Conservation (phyloP, 306 rosid species). For the Quercus parvula region DNA sequence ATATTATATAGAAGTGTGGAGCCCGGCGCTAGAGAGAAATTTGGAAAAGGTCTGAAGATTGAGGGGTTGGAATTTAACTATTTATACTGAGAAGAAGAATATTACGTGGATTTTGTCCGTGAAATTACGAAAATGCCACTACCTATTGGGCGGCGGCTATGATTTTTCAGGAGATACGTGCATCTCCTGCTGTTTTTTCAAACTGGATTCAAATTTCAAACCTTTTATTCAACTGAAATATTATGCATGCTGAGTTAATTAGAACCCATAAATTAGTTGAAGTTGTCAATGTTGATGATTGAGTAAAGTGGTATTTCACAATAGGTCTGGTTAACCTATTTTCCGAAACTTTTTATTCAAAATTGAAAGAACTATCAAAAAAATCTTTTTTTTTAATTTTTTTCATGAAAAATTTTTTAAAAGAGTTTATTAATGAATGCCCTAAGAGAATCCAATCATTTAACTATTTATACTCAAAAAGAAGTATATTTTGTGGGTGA, state of each 20-base stretch:
- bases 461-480: no score
- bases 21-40: neutral
- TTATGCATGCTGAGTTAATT: accelerated
- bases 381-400: no score
- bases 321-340: no score
- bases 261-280: accelerated
- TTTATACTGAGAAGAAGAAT: neutral
- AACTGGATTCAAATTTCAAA: accelerated
- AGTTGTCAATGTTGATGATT: accelerated
- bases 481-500: no score
- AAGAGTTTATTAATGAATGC: no score
- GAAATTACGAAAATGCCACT: neutral
- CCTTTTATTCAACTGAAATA: accelerated
- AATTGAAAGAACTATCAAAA: accelerated
- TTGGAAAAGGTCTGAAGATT: neutral
- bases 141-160: no score
- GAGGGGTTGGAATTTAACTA: neutral
- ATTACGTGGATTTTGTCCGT: neutral
- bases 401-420: no score
- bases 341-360: no score
- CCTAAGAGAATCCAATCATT: no score
- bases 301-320: no score
- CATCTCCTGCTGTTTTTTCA: accelerated
- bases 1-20: no score
- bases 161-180: no score